Evolutionary conservation across 345 rosid genomes (phyloP).

Genomic region (Schrenkiella parvula): DNA sequence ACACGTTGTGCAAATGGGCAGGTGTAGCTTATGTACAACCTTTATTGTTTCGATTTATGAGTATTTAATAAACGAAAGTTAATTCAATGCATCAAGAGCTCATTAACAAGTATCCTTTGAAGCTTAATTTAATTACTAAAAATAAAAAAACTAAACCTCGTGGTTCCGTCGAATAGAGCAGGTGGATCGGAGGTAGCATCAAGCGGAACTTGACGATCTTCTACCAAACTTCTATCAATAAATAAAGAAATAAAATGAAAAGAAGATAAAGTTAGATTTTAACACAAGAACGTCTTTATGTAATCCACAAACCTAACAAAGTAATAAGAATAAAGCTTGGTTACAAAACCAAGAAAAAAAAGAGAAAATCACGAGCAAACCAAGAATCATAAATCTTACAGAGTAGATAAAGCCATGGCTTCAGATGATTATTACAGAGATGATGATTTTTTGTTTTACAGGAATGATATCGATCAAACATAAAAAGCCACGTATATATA

Average conservation of each 20-base stretch:
- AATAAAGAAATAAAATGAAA: neutral
- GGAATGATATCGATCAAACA: neutral
- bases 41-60: conserved; percentile 19
- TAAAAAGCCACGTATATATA: neutral
- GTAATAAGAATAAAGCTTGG: neutral
- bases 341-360: neutral
- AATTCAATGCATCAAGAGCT: neutral
- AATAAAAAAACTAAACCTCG: conserved; percentile 37
- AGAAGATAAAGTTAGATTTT: neutral
- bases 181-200: conserved; percentile 60
- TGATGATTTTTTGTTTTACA: neutral
- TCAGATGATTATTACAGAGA: neutral
- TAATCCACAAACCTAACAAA: neutral
- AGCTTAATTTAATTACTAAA: neutral
- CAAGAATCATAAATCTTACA: conserved; percentile 14
- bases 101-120: neutral
- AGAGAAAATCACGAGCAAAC: neutral
- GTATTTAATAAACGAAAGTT: neutral
- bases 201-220: conserved; percentile 46
- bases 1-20: conserved; percentile 85
- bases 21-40: conserved; percentile 65
- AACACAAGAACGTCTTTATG: neutral
- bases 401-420: conserved; percentile 16
- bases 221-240: conserved; percentile 26
- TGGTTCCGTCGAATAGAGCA: conserved; percentile 70